phyloP scores from a whole-genome alignment of 805 yeast species.

The Metahyphopichia silvanorum region DNA sequence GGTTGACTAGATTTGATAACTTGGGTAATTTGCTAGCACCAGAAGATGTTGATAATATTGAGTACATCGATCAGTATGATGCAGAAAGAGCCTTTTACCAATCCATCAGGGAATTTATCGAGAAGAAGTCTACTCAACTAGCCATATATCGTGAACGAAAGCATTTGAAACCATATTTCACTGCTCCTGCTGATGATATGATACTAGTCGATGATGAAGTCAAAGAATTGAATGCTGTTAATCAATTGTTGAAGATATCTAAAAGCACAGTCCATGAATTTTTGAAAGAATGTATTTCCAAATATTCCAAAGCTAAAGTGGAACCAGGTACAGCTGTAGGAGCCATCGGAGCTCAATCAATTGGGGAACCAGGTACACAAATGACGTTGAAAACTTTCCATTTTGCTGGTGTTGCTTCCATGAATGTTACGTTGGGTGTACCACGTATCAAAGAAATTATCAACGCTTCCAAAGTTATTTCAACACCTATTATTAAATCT shows the following conservation, averaged over 20 bases:
- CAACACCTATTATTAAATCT: constrained; percentile 96
- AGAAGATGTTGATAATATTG: constrained; percentile 49
- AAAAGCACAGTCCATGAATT: constrained; percentile 58
- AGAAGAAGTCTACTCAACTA: constrained; percentile 52
- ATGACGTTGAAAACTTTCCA: constrained; percentile 94
- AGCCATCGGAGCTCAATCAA: constrained; percentile 98
- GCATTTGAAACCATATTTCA: constrained; percentile 46
- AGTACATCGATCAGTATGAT: constrained; percentile 77
- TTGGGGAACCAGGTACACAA: constrained; percentile 99
- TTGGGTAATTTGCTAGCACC: constrained; percentile 51
- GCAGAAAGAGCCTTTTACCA: constrained; percentile 83
- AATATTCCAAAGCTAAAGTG: constrained; percentile 85
- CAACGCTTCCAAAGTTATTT: constrained; percentile 91
- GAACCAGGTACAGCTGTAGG: constrained; percentile 99
- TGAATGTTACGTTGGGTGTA: constrained; percentile 98
- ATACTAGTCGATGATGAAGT: constrained; percentile 30
- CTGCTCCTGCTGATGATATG: constrained; percentile 39
- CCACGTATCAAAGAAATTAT: constrained; percentile 99
- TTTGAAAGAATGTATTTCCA: constrained; percentile 70
- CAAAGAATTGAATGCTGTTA: constrained; percentile 41
- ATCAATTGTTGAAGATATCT: constrained; percentile 68
- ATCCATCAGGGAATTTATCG: constrained; percentile 66
- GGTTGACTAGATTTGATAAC: constrained; percentile 67
- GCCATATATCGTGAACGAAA: constrained; percentile 54
- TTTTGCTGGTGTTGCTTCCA: constrained; percentile 99